Base-by-base conservation (phyloP, 2,329 filamentous ascomycete species). In the Cercospora janseana region DNA sequence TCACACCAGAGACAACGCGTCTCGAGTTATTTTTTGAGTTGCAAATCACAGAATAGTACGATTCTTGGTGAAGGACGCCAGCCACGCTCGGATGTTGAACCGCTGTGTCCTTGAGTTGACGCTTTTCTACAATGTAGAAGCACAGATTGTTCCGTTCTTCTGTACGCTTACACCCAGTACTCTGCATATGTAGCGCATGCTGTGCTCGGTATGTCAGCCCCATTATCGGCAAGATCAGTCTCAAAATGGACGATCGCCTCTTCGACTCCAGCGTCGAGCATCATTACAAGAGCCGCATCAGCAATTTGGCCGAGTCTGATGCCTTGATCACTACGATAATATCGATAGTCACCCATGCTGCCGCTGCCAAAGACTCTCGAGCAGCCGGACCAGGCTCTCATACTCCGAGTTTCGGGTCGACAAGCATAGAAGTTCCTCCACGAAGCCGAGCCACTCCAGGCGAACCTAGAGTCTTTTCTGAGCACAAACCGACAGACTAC, bases 181-280 rank as follows among this genome's bases (percentile, higher is more conserved):
- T 46, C 21, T 5, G 44, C 12, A 23, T 37, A 46, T 46, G 13
- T 27, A 3, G 44, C 37, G 18, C 31, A 46, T 13, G 32, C 24
- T 40, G 37, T 24, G n/a, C 21, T 38, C 7, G 44, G 13, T 18
- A 46, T 16, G 10, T 44, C 45, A 20, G 10, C 21, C 6, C 50
- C 50, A 15, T 45, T 20, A 12, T 40, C 18, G 31, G 40, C 32
- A 10, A 52, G 41, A 6, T 52, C 50, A 6, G 45, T 52, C 20
- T 52, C 45, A 34, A 52, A 52, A 13, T 52, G 50, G 16, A 52
- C 40, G 10, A 52, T 48, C 2, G 50, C 50, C 13, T 49, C 45
- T 6, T 52, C 50, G 8, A 49, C 45, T 12, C 37, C 43, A 24
- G 44, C 43, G 8, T 37, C 16, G 4, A n/a, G n/a, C 31, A 31